Evolutionary conservation across 257 asterid species (phyloP).

Genomic region (Penstemon newberryi): DNA sequence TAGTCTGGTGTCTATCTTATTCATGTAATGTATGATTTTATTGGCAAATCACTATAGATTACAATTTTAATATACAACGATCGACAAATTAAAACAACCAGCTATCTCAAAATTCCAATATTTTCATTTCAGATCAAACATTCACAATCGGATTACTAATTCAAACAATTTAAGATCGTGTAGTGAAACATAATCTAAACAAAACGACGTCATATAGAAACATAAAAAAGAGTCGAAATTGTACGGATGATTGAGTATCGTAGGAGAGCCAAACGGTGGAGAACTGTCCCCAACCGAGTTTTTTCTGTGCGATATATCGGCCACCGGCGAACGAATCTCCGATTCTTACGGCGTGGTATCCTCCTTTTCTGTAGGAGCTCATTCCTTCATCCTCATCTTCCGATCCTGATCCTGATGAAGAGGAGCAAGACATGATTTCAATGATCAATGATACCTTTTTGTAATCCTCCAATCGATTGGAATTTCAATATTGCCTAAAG

Average conservation of each 20-base stretch:
- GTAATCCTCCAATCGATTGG: neutral
- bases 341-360: constrained; percentile 83
- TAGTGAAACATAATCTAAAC: neutral
- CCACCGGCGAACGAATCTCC: constrained; percentile 78
- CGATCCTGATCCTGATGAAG: constrained; percentile 82
- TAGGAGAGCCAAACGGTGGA: constrained; percentile 98
- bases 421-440: constrained; percentile 51
- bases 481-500: neutral
- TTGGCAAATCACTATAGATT: too few species aligned
- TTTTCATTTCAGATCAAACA: neutral
- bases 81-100: neutral
- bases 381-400: constrained; percentile 86
- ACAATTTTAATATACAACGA: neutral
- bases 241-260: constrained; percentile 76
- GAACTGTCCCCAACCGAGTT: constrained; percentile 98
- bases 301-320: constrained; percentile 89
- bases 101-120: neutral
- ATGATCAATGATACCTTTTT: neutral
- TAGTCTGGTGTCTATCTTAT: too few species aligned
- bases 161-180: too few species aligned
- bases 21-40: too few species aligned
- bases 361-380: constrained; percentile 78
- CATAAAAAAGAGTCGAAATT: neutral
- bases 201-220: neutral
- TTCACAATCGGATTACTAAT: neutral